Base-by-base conservation (phyloP, 768 basidiomycete species). In the Scleroderma citrinum region DNA sequence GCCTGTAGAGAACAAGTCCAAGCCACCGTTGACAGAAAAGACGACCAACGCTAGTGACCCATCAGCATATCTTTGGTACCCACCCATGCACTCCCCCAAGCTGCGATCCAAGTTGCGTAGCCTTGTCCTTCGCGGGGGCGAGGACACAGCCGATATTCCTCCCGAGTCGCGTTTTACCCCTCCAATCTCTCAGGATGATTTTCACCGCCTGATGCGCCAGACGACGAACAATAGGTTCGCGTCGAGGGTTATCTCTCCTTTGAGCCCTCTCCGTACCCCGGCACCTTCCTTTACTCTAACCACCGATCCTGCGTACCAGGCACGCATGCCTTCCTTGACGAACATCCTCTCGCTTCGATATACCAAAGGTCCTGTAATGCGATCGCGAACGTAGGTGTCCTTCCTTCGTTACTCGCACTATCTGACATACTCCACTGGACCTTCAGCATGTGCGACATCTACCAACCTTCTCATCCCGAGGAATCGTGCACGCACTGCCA, bases 211-310 rank as follows among this genome's bases (percentile, higher is more conserved):
- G 14, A 44, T 68, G 38, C 56, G 54, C 23, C 60, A 67, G 38
- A 54, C 56, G 7, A 30, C 41, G 31, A 43, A 51, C 35, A 68
- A 65, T 36, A 62, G 56, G 38, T 19, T 63, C 37, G 50, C 67
- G 10, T 47, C 67, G 1, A 64, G 53, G 55, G 29, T 67, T 19
- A 34, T 61, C 46, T 68, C 67, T 51, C 65, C 65, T 17, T 31
- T 66, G 49, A 67, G 44, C 48, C 65, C 67, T 31, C 65, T 66
- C 31, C 67, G 62, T 42, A 19, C 52, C 3, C 17, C 57, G 7
- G n/a, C 47, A 2, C 42, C 53, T 46, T 46, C 51, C 21, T 23
- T 35, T 16, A 40, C 41, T 26, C 32, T 68, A n/a, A 54, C 55
- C 32, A 10, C 41, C 20, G 51, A 64, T 48, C 53, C 52, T 19